Evolutionary conservation across 805 yeast species (phyloP), one percentile per base, ranked within the genome.

Genomic region (Ogataea pignaliae): DNA sequence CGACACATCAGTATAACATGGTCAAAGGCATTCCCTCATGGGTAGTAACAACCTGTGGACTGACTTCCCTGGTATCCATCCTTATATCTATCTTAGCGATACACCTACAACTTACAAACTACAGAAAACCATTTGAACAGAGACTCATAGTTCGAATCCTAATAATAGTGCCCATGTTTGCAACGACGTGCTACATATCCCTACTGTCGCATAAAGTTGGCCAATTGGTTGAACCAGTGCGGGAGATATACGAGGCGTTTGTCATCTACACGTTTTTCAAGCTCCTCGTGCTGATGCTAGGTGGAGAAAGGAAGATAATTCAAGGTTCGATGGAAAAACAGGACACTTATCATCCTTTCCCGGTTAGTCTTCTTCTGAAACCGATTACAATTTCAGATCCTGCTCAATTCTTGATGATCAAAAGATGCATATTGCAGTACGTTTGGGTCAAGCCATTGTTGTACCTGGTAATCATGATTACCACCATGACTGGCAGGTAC

Each of bases 181-280:
- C 95, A 5, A 48, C 83, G 0, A 73, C 88, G 10, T 85, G 96
- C 57, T 85, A 77, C 56, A 53, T 76, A 3, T 73, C 80, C 53
- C 70, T 83, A 16, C 66, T 69, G 14, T 66, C 71, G 61, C 78
- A 71, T n/a, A 52, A 53, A 4, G 48, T 68, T 29, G 79, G 72
- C 39, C 66, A 62, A 43, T 69, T 70, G 44, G 53, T 88, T 3
- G 93, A 85, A 53, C 95, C 96, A 0, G 55, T 86, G 0, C 71
- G 93, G 37, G 99, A 93, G 60, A 78, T 91, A 1, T 93, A 93
- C 64, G 99, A 93, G 64, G 97, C 98, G 0, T 88, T 93, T 65
- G 97, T 90, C 30, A 86, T 93, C 30, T 93, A 93, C 64, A 88
- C 97, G 2, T 93, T 93, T 61, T 91, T 87, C 69, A 76, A 91